phyloP scores from a whole-genome alignment of 2,329 filamentous ascomycete species.

The Cryphonectria radicalis region DNA sequence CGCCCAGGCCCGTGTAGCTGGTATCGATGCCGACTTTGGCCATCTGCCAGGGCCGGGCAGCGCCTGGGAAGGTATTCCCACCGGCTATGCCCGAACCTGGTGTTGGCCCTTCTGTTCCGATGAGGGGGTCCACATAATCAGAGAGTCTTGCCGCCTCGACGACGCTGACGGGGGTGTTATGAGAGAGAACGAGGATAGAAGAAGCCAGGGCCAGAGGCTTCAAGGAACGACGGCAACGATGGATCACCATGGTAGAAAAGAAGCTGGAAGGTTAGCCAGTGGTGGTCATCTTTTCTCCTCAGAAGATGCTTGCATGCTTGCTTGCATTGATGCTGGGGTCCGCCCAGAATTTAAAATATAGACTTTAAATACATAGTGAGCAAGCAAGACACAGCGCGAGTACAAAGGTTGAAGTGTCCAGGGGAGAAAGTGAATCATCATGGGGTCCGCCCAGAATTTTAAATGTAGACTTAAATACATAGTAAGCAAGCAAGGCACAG shows the following conservation, averaged over 20 bases:
- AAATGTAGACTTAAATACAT: no score
- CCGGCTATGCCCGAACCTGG: conserved; percentile 12
- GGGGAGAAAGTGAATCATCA: no score
- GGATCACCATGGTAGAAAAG: neutral
- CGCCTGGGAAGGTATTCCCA: conserved; percentile 20
- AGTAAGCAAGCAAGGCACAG: no score
- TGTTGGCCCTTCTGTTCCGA: conserved; percentile 18
- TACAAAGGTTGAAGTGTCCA: neutral
- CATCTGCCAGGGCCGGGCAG: conserved; percentile 18
- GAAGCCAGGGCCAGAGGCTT: neutral
- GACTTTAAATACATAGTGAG: no score
- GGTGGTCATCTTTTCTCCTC: neutral
- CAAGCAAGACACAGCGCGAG: neutral
- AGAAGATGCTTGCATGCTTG: neutral
- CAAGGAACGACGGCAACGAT: neutral
- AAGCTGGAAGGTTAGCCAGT: neutral
- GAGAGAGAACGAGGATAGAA: neutral
- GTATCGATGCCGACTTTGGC: conserved; percentile 25
- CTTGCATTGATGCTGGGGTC: no score
- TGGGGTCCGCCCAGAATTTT: no score
- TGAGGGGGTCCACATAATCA: conserved; percentile 20
- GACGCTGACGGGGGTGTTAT: no score
- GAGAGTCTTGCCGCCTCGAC: conserved; percentile 8
- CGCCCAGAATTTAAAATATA: no score
- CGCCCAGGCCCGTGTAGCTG: conserved; percentile 15